Conservation (phyloP, 371 early-diverging fungal genomes). For the Lichtheimia corymbifera region DNA sequence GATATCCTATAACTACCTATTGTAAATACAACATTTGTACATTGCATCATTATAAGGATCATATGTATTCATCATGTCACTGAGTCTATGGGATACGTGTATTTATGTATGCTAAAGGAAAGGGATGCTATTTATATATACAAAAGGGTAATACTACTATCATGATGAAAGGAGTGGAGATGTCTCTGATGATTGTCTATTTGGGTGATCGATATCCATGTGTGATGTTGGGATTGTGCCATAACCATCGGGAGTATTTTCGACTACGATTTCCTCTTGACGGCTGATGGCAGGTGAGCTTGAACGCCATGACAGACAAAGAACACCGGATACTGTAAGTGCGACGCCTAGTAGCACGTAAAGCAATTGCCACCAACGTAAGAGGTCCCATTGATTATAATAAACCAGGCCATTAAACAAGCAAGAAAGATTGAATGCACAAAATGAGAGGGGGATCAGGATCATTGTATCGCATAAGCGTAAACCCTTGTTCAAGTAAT, state of each 20-base stretch:
- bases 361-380: slow-evolving; percentile 65
- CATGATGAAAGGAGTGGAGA: too few species aligned
- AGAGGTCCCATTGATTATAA: slow-evolving; percentile 73
- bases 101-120: too few species aligned
- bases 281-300: not conserved
- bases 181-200: too few species aligned
- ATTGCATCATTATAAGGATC: too few species aligned
- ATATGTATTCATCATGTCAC: too few species aligned
- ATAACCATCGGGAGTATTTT: not conserved
- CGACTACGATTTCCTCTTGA: slow-evolving; percentile 16
- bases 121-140: too few species aligned
- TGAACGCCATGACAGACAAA: slow-evolving; percentile 61
- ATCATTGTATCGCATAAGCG: slow-evolving; percentile 78
- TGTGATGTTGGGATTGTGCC: not conserved
- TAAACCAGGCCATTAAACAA: slow-evolving; percentile 81
- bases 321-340: slow-evolving; percentile 64
- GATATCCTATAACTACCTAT: too few species aligned
- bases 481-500: slow-evolving; percentile 78
- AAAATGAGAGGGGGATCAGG: slow-evolving; percentile 77
- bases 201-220: too few species aligned
- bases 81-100: too few species aligned
- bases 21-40: too few species aligned
- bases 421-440: slow-evolving; percentile 77
- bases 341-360: slow-evolving; percentile 67
- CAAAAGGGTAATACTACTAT: too few species aligned